Base-by-base conservation (phyloP, 306 rosid species). In the Cucurbita pepo region DNA sequence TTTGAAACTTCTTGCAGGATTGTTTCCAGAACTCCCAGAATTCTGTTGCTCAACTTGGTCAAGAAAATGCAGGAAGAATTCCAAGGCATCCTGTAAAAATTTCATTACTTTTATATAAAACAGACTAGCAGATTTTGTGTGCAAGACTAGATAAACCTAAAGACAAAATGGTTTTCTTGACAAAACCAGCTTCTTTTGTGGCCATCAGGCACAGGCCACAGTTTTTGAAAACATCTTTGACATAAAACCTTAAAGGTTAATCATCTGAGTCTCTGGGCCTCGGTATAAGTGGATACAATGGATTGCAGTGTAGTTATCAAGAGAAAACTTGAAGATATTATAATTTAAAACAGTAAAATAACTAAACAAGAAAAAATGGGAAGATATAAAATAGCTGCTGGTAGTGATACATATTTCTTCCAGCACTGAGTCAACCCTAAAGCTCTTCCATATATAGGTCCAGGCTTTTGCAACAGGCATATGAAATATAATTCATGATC, bases 11-110 rank as follows among this genome's bases (percentile, higher is more conserved):
- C 83, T 87, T 38, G 89, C 83, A 80, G 99, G 96, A 86, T 89
- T 91, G 76, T 71, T 78, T 76, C 84, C 95, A 81, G 81, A 63
- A 74, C 82, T 86, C 76, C 84, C 96, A 72, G 77, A 12, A 86
- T 88, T 83, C 79, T 81, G 83, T 43, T 91, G 84, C 81, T 94
- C 99, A 52, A 91, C 97, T 86, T 94, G 96, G 75, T 91, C 99
- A 69, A 94, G 83, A 83, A 91, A 89, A 82, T 94, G 99, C 36
- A 94, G 86, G 89, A 94, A 91, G 82, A 94, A 94, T 77, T 94
- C 99, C 92, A 94, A 84, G 65, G 99, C 97, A 85, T 94, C 99
- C 99, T 94, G 76, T 64, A 76, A 56, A 77, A 40, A 69, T 73
- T 14, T 16, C 53, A 54, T 79, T 11, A 76, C 16, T 54, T 3